Evolutionary conservation across 495 filamentous ascomycete species (phyloP).

Genomic region (Corynascus novoguineensis): DNA sequence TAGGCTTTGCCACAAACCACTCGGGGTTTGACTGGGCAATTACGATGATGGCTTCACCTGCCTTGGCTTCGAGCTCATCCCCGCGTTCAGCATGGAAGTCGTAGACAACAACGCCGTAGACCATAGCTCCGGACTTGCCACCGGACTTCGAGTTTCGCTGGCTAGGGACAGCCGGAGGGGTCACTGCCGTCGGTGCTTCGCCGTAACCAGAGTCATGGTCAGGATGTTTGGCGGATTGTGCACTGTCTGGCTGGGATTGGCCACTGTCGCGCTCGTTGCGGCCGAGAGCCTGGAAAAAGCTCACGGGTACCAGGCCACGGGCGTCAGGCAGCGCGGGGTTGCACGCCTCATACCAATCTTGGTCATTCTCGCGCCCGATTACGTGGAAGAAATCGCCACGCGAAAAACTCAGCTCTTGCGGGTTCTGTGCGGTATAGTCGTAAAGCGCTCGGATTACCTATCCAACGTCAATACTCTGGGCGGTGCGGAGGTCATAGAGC

Average conservation of each 20-base stretch:
- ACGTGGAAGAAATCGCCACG: constrained; percentile 98
- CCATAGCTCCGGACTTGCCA: constrained; percentile 73
- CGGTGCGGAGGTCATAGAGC: background rate
- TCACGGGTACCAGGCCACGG: constrained; percentile 85
- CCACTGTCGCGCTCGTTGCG: constrained; percentile 85
- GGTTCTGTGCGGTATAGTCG: constrained; percentile 73
- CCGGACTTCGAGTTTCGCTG: constrained; percentile 48
- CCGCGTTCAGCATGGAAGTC: constrained; percentile 94
- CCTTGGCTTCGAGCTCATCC: constrained; percentile 91
- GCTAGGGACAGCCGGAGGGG: constrained; percentile 37
- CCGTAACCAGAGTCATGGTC: constrained; percentile 78
- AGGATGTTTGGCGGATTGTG: constrained; percentile 46
- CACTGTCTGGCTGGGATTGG: constrained; percentile 62
- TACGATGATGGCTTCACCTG: constrained; percentile 93
- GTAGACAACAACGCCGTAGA: constrained; percentile 95
- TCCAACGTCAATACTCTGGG: constrained; percentile 23
- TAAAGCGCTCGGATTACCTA: constrained; percentile 97
- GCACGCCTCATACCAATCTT: constrained; percentile 97
- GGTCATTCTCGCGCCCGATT: constrained; percentile 90
- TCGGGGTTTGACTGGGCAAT: constrained; percentile 99
- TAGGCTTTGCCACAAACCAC: constrained; percentile 99
- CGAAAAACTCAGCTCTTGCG: constrained; percentile 81
- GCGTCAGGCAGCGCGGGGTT: constrained; percentile 87
- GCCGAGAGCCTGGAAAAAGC: constrained; percentile 85
- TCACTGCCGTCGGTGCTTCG: constrained; percentile 47